Evolutionary conservation across 768 basidiomycete species (phyloP), one percentile per base, ranked within the genome.

Genomic region (Lactarius hatsudake): DNA sequence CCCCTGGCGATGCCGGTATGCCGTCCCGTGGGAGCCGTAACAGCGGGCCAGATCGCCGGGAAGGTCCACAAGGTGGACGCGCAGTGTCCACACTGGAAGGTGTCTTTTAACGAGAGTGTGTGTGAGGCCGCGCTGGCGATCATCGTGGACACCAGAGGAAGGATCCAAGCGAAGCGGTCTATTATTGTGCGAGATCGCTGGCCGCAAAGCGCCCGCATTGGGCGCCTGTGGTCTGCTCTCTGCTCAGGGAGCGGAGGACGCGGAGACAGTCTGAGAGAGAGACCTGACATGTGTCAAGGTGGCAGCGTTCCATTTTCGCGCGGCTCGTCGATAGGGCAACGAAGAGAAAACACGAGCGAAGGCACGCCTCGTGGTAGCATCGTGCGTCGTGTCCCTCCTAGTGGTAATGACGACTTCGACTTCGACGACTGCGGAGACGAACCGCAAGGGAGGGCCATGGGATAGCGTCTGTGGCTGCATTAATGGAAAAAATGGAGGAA

Each of bases 81-180:
- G 61, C 83, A 64, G 62, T 80, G 79, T 1, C 84, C 84, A 0
- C 80, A 81, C 1, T 75, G 72, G 8, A 83, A 71, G 32, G 78
- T 75, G 26, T 69, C 69, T 63, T 84, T 75, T 15, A 82, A 61
- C 0, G 83, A 83, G 0, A 82, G 64, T 0, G 86, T 80, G 70
- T 84, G 87, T 18, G 86, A 40, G 45, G 84, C 80, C 2, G 85
- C 79, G 20, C 81, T 70, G 12, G 82, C 76, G 0, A 86, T 86
- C 5, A 83, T 83, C 17, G 86, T 67, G 0, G 36, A 3, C 36
- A 38, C 1, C 34, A 36, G 34, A 32, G 32, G 32, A 32, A 32
- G 32, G 32, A 13, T 12, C 36, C 3, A 38, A 38, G 36, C 36
- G 36, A 38, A 34, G 34, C 34, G 34, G 34, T 34, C 34, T 34